Base-by-base conservation (phyloP, 768 basidiomycete species). In the Candolleomyces eurysporus region DNA sequence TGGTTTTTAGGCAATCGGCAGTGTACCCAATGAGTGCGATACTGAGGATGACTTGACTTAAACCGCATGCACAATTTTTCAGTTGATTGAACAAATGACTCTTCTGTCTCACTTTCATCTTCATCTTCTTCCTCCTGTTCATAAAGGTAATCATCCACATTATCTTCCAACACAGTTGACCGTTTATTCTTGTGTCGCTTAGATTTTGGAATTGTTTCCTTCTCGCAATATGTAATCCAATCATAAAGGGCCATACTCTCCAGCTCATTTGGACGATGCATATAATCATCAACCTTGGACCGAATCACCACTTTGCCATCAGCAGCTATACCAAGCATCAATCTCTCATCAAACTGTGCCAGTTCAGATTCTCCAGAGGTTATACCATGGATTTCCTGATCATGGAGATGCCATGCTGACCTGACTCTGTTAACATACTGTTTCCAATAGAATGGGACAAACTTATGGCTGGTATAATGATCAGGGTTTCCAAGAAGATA, bases 401-500 rank as follows among this genome's bases (percentile, higher is more conserved):
- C 32, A 32, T 32, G 32, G 4, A 5, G 5, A 7, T 39, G 9
- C 52, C 52, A 53, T 2, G 7, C 4, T 31, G 9, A 13, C 7
- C 4, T 10, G 9, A 53, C 52, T 4, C 19, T 13, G 32, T 32
- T 39, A 6, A 43, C 40, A 21, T 42, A 56, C 3, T 40, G 10
- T 42, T 61, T 55, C 75, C 73, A 76, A 49, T 62, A 70, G 42
- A 73, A 69, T 1, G 61, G 46, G 7, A 65, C 60, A 62, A 74
- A 76, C 11, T 32, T 48, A 45, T 69, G 65, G 49, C 58, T 71
- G 11, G 67, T 73, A 51, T 76, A 75, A 42, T 72, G 70, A 52
- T 76, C 74, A 19, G 70, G 72, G 58, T 67, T 60, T 0, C 60
- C 63, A 3, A 74, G 45, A 8, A 74, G 50, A 53, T 74, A 73